Evolutionary conservation across 2,329 filamentous ascomycete genomes (phyloP).

Genomic region (Colletotrichum phormii): DNA sequence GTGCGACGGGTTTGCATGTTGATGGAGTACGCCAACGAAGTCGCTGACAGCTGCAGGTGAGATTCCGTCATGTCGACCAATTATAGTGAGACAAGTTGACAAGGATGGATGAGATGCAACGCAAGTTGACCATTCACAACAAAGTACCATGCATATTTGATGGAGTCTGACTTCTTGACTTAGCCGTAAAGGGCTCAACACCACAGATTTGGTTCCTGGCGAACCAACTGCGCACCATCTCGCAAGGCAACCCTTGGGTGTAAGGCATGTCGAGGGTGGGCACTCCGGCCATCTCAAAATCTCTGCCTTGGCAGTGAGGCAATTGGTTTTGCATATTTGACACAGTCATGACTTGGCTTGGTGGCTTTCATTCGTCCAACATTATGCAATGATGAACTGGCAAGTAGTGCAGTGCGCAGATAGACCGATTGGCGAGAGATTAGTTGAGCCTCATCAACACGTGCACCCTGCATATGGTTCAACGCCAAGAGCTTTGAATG

Average conservation of each 20-base stretch:
- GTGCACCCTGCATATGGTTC: background rate
- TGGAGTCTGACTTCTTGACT: background rate
- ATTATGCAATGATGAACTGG: background rate
- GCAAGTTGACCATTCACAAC: background rate
- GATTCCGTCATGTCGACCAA: background rate
- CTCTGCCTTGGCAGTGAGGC: background rate
- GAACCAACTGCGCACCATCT: background rate
- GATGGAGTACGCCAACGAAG: slow-evolving; percentile 3
- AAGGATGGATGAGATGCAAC: background rate
- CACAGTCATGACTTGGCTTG: background rate
- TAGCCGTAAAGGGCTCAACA: background rate
- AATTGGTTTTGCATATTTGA: background rate
- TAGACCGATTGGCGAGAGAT: background rate
- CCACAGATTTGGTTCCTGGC: background rate
- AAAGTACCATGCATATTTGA: slow-evolving; percentile 18
- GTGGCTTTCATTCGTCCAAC: background rate
- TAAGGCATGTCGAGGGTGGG: background rate
- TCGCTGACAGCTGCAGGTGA: slow-evolving; percentile 2
- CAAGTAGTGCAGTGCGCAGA: background rate
- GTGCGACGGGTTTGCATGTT: background rate
- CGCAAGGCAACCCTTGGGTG: background rate
- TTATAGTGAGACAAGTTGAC: background rate
- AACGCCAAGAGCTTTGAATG: too few relatives aligned
- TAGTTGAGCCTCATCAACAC: background rate
- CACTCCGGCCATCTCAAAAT: background rate